Evolutionary conservation across 2,329 filamentous ascomycete genomes (phyloP).

Genomic region (Colletotrichum kahawae): DNA sequence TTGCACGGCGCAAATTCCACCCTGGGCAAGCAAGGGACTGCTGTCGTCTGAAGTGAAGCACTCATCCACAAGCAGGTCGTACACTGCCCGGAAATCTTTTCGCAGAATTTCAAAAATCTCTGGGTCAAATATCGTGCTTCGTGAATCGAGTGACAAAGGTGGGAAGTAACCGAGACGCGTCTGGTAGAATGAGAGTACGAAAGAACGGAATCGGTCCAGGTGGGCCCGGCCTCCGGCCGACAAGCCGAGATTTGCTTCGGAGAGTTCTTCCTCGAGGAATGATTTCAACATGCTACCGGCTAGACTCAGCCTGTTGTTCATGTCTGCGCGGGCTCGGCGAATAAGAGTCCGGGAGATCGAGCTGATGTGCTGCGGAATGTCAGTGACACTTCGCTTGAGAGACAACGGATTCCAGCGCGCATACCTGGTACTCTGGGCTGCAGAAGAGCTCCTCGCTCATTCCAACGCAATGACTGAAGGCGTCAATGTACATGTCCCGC

Average conservation of each 20-base stretch:
- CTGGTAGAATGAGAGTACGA: conserved; percentile 70
- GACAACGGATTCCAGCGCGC: conserved; percentile 27
- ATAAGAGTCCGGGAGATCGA: conserved; percentile 68
- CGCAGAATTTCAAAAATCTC: conserved; percentile 66
- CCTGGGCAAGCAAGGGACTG: conserved; percentile 61
- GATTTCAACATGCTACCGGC: conserved; percentile 63
- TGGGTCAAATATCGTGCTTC: conserved; percentile 57
- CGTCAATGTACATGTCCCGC: conserved; percentile 71
- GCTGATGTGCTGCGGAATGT: conserved; percentile 47
- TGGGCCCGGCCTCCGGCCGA: conserved; percentile 66
- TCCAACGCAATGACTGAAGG: conserved; percentile 79
- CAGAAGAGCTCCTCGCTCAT: conserved; percentile 69
- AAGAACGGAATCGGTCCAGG: conserved; percentile 74
- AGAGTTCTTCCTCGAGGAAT: conserved; percentile 76
- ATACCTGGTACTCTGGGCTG: conserved; percentile 66
- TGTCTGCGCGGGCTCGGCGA: conserved; percentile 64
- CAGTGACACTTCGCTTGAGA: conserved; percentile 20
- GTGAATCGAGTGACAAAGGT: conserved; percentile 50
- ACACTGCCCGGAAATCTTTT: conserved; percentile 73
- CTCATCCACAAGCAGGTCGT: conserved; percentile 73
- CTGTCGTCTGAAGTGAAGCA: conserved; percentile 53
- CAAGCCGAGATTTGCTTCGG: conserved; percentile 69
- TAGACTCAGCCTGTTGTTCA: conserved; percentile 66
- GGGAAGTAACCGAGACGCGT: conserved; percentile 76
- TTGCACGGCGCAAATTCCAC: conserved; percentile 74